Conservation (phyloP, 1,139 yeast species). For the Meyerozyma carpophila region DNA sequence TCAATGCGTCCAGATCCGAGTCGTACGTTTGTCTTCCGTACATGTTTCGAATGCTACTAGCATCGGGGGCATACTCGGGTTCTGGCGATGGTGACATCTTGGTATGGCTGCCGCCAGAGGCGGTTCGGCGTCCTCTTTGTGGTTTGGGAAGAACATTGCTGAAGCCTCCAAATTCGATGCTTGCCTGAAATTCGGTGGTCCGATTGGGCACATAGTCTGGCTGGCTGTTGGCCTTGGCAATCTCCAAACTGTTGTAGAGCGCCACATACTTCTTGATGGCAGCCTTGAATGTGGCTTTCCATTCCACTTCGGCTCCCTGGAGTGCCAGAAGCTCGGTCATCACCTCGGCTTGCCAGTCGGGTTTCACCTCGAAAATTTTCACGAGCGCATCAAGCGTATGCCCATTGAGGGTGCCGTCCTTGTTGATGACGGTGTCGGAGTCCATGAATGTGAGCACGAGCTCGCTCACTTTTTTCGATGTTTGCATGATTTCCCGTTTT, state of each 20-base stretch:
- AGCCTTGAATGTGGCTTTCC: constrained; percentile 27
- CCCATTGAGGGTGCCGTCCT: constrained; percentile 27
- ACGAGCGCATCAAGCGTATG: constrained; percentile 23
- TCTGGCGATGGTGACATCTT: background rate
- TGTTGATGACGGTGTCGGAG: constrained; percentile 18
- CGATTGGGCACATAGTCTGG: constrained; percentile 28
- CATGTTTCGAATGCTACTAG: background rate
- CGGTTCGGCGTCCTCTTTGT: constrained; percentile 3
- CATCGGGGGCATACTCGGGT: background rate
- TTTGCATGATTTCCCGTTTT: constrained; percentile 18
- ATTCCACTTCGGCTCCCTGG: constrained; percentile 26
- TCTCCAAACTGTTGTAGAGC: constrained; percentile 27
- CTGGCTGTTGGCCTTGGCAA: constrained; percentile 22
- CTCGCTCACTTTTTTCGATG: constrained; percentile 20
- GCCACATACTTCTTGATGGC: constrained; percentile 30
- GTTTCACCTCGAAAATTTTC: constrained; percentile 21
- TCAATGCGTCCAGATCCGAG: background rate
- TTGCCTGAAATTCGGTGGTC: constrained; percentile 35
- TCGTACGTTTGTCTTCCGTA: background rate
- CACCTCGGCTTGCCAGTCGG: constrained; percentile 35
- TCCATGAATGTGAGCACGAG: constrained; percentile 22
- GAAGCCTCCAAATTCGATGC: constrained; percentile 39
- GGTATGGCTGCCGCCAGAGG: background rate
- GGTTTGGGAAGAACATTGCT: constrained; percentile 31
- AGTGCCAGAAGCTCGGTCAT: constrained; percentile 23